Base-by-base conservation (phyloP, 257 asterid species). In the Capsicum rhomboideum region DNA sequence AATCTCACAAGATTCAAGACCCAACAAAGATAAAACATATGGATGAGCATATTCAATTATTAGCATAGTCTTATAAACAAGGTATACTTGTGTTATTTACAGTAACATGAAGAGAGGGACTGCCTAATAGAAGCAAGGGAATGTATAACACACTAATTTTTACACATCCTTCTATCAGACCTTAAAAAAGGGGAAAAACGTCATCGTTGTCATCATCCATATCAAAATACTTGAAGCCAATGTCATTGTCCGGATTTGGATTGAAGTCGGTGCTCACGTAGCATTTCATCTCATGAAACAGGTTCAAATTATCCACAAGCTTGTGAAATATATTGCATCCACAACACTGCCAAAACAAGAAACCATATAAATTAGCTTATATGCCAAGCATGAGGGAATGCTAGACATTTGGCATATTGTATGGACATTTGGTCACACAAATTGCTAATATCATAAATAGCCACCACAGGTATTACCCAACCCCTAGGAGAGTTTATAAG, bases 321-420 rank as follows among this genome's bases (percentile, higher is more conserved):
- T 96, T 96, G 88, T 96, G 99, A 88, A 87, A 94, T 79, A 94
- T 87, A 87, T 94, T 94, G 93, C 99, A 97, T 75, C 99, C 99
- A 79, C 98, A 97, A 85, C 99, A 97, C 99, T 95, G 79, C 69
- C 79, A 61, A 63, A 84, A 71, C 23, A 67, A 78, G 1, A 83
- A 56, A n/a, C 34, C 37, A 84, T 80, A 13, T 40, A 29, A 49
- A 81, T 37, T 21, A 61, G 26, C 40, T 6, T 23, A 50, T 28
- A 49, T 0, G 7, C 37, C 81, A 50, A 28, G 63, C 63, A 0
- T 42, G 26, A 67, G 26, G 1, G 78, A 68, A 68, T 34, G 52
- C 28, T 18, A 68, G 2, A 10, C 52, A 37, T 37, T 68, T 68
- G 28, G 52, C 13, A 18, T 34, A 68, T 31, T 34, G 52, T 68